Percentiles rank a stretch among this genome's conserved stretches.
Conservation (phyloP, 1,284 basidiomycete genomes). For the Trichosporon ovoides region DNA sequence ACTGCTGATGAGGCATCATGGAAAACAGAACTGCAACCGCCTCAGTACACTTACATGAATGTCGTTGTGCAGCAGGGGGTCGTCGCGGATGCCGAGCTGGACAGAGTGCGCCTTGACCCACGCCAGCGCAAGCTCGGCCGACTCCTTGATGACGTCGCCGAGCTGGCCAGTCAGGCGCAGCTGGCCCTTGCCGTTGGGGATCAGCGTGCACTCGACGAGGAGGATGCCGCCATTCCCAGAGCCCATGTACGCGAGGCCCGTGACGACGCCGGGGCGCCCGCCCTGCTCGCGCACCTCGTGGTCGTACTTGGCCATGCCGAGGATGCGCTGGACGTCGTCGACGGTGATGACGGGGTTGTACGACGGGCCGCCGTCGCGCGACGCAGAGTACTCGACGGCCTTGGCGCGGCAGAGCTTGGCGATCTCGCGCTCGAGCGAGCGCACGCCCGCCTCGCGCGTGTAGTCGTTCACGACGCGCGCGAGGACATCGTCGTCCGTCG, state of each 20-base stretch:
- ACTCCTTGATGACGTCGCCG: conserved; percentile 94
- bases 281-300: conserved; percentile 54
- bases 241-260: conserved; percentile 46
- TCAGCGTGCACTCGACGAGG: conserved; percentile 50
- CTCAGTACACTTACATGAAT: conserved; percentile 58
- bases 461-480: conserved; percentile 89
- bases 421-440: conserved; percentile 79
- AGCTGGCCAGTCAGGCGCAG: conserved; percentile 73
- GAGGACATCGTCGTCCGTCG: conserved; percentile 66
- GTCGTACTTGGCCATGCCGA: conserved; percentile 77
- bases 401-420: conserved; percentile 79
- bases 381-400: conserved; percentile 73
- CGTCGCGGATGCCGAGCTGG: conserved; percentile 57
- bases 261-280: conserved; percentile 39
- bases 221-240: conserved; percentile 81
- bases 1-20: too few species aligned
- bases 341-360: conserved; percentile 65
- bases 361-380: conserved; percentile 27
- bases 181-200: conserved; percentile 35
- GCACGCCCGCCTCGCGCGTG: conserved; percentile 91
- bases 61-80: conserved; percentile 54
- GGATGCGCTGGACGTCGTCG: conserved; percentile 72
- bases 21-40: conserved; percentile 44
- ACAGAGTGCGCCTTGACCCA: conserved; percentile 85
- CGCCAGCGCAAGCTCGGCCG: conserved; percentile 85